These are phyloP conservation scores for Vitis cinerea DNA, from an alignment of 164 flowering plant genomes.

Conservation along the genomic window DNA sequence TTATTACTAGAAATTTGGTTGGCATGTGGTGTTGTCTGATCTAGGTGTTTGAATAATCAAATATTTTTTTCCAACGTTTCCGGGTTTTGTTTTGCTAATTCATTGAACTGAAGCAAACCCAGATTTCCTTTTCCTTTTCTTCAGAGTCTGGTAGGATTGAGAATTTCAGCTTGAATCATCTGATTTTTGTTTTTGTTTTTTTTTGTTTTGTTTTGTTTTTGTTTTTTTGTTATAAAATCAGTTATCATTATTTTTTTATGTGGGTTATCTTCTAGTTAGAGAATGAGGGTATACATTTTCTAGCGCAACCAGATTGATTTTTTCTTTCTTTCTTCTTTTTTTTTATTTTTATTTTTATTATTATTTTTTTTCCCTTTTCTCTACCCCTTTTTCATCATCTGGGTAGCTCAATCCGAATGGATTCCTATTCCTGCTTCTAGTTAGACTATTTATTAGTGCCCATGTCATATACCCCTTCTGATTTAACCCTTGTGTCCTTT, in stretches of 20 bases:
- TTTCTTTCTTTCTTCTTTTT: too few species aligned
- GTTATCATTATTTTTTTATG: background rate
- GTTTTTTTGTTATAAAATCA: background rate
- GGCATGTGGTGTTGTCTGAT: conserved; percentile 20
- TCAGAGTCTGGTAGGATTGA: background rate
- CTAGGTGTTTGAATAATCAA: conserved; percentile 10
- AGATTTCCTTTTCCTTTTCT: conserved; percentile 10
- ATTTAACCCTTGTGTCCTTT: too few species aligned
- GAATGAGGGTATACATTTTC: background rate
- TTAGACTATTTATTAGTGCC: background rate
- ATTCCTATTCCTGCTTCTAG: background rate
- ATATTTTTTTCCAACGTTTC: background rate
- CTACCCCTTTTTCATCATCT: too few species aligned
- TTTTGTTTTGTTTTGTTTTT: background rate
- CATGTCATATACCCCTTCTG: background rate
- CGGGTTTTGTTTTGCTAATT: background rate
- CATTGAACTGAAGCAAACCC: conserved; percentile 10
- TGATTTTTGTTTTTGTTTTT: background rate
- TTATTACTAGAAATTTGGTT: background rate
- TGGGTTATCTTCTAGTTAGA: background rate
- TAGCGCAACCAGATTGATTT: too few species aligned
- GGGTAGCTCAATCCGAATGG: background rate
- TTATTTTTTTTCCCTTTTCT: too few species aligned
- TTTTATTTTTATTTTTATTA: too few species aligned
- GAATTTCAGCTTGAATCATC: too few species aligned